Base-by-base conservation (phyloP, 805 yeast species). In the Zygoascus biomembranicola region DNA sequence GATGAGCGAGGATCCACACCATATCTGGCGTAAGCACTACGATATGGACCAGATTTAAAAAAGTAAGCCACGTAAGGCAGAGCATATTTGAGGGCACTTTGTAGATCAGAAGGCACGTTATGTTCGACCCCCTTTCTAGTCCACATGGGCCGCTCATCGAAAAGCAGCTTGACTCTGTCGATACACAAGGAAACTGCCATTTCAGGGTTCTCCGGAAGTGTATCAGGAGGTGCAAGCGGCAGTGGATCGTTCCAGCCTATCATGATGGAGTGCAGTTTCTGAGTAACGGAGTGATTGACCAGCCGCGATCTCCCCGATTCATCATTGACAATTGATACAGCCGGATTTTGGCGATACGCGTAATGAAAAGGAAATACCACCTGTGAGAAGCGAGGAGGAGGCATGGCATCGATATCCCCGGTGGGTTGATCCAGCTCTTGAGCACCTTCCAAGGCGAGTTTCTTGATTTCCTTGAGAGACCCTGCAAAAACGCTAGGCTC, bases 1-100 rank as follows among this genome's bases (percentile, higher is more conserved):
- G 84, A 81, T 1, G 68, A 61, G 43, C 78, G 71, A 0, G 98
- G 97, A 68, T 92, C 87, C 42, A 82, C 74, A 0, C 97, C 97
- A 59, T 82, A 81, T 59, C 73, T 78, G 46, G 90, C 82, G 65
- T 85, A 89, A 10, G 94, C 80, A 55, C 88, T 89, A 61, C 98
- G 77, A 96, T 96, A 94, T 0, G 98, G 99, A 0, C 99, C 99
- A 63, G 85, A 86, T 39, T 85, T 81, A 65, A 82, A 86, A 43
- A 88, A 77, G 65, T 82, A 94, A 0, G 96, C 78, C 0, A 89
- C 85, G 65, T 87, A 84, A 0, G 98, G 96, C 49, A 94, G 67
- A 0, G 97, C 95, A 57, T 78, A 82, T 60, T 85, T 82, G 45
- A 92, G 58, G 63, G 80, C 63, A 67, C 66, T 60, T 67, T 70